Base-by-base conservation (phyloP, 345 rosid species). In the Salix exigua region DNA sequence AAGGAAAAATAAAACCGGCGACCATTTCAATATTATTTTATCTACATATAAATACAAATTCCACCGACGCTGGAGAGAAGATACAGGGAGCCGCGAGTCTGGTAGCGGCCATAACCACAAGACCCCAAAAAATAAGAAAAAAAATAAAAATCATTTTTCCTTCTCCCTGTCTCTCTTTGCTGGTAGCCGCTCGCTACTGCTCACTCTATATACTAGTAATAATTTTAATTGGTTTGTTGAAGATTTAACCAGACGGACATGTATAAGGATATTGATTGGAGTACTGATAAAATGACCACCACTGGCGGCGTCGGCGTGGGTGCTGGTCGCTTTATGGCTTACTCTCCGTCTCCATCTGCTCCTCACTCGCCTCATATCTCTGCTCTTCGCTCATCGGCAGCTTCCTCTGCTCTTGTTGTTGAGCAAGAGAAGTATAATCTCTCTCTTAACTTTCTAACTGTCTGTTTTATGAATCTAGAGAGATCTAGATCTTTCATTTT, bases 321-420 rank as follows among this genome's bases (percentile, higher is more conserved):
- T 40, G 92, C 86, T 16, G 88, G 92, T 48, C 87, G 96, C 68
- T 95, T 76, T 84, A 93, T 95, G 97, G 83, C 91, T 37, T 95
- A 85, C 87, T 89, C 96, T 30, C 93, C 93, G 18, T 93, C 99
- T 37, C 97, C 94, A 17, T 88, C 97, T n/a, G 90, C 88, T 26
- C 91, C 95, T 83, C 91, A 85, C 81, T 93, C 99, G 7, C 98
- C 97, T 75, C 97, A 91, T 79, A 77, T 88, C 73, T 79, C 91
- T 28, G 85, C 92, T 75, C 86, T 89, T 74, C 97, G 90, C 72
- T 86, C 92, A 35, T 68, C 73, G 30, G 44, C 78, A 75, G 86
- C 92, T 68, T 87, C 94, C 64, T 80, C 93, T 28, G 85, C 89
- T 40, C 76, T 94, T 65, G 85, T 77, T 61, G 83, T 77, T 55